Evolutionary conservation across 768 basidiomycete species (phyloP).

Genomic region (Rhodotorula diobovata): DNA sequence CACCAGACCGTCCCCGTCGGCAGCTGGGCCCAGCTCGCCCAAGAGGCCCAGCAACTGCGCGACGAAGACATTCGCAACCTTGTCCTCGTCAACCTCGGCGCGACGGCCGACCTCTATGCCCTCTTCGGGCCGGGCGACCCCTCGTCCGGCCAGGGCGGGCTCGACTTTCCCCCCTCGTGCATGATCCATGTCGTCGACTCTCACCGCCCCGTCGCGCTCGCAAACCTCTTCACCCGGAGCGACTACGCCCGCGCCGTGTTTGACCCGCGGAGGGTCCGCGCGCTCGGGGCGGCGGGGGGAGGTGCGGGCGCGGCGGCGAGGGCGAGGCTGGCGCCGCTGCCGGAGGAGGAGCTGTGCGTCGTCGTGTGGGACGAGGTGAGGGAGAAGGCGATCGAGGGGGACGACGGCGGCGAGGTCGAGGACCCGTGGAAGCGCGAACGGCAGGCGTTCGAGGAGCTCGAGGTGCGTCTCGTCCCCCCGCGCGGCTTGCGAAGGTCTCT

Average conservation of each 20-base stretch:
- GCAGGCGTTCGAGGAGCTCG: slow-evolving; percentile 76
- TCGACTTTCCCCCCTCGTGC: slow-evolving; percentile 60
- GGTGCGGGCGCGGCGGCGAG: slow-evolving; percentile 52
- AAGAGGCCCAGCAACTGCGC: slow-evolving; percentile 62
- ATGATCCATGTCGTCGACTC: slow-evolving; percentile 93
- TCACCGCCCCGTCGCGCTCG: slow-evolving; percentile 78
- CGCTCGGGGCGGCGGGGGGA: slow-evolving; percentile 38
- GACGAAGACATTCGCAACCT: slow-evolving; percentile 75
- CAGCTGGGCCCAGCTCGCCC: slow-evolving; percentile 70
- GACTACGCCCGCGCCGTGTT: slow-evolving; percentile 43
- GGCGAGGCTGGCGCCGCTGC: slow-evolving; percentile 13
- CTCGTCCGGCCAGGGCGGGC: slow-evolving; percentile 44
- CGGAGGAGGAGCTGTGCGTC: slow-evolving; percentile 56
- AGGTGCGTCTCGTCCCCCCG: slow-evolving; percentile 54
- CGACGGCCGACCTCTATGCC: slow-evolving; percentile 73
- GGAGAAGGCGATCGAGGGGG: slow-evolving; percentile 71
- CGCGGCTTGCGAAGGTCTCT: background rate
- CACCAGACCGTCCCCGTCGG: slow-evolving; percentile 85
- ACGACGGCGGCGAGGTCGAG: slow-evolving; percentile 40
- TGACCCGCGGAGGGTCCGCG: slow-evolving; percentile 12
- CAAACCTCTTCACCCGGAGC: slow-evolving; percentile 64
- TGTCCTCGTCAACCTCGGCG: slow-evolving; percentile 87
- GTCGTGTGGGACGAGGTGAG: slow-evolving; percentile 62
- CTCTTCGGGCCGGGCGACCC: slow-evolving; percentile 45
- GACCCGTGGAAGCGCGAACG: slow-evolving; percentile 61